Evolutionary conservation across 2,329 filamentous ascomycete species (phyloP), one percentile per base, ranked within the genome.

Genomic region (Sclerotinia spermophila): DNA sequence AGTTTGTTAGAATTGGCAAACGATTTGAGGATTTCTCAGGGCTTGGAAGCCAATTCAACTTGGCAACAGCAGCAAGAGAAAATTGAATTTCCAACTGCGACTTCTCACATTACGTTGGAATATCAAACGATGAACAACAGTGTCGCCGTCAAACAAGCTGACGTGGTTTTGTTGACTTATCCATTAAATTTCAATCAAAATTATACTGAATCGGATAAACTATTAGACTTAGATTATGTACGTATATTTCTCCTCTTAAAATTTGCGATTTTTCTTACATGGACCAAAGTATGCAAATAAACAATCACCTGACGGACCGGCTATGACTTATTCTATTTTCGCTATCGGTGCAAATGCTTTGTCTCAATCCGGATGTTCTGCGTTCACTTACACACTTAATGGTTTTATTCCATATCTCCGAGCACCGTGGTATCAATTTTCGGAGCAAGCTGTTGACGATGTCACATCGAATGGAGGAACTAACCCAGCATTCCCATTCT

Each of bases 261-360:
- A 13, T 71, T 48, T 24, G 67, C 3, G 30, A 19, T 27, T 10
- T 33, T 7, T 73, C 69, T 73, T 70, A 78, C 45, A 51, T 53
- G 48, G n/a, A 42, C 17, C 24, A 6, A 38, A 85, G 82, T 92
- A 92, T 75, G 89, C 90, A 6, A 86, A 86, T 59, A 89, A 88
- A 69, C 90, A 92, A 79, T 90, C 89, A 1, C 81, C 85, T 1
- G 85, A 91, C 74, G 90, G 90, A 0, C 90, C 90, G 1, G 90
- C 87, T 4, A 92, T 92, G 90, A 92, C 90, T 2, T 92, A 90
- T 79, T 87, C 87, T 15, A 87, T 90, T 15, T 92, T 91, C 79
- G 86, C 87, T 61, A 86, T 92, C 62, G 86, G 89, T 42, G 89
- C 90, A 21, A 90, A 89, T 70, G 83, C 87, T 62, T 82, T 91